Conservation (phyloP, 192 early-diverging fungal genomes). For the Backusella westeae region DNA sequence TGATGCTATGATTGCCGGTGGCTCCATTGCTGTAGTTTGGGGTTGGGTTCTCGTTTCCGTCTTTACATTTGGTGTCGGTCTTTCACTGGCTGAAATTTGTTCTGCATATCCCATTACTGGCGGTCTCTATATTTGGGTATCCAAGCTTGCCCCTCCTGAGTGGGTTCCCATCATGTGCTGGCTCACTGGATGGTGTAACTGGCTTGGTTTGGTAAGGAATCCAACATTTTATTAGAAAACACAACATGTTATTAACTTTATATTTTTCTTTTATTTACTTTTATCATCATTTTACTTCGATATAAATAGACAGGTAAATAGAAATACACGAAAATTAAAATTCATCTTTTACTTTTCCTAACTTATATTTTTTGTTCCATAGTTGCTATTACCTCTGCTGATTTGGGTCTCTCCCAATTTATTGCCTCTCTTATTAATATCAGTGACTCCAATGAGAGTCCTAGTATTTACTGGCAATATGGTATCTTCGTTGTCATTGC, state of each 20-base stretch:
- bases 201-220: conserved; percentile 37
- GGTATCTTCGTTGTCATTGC: conserved; percentile 47
- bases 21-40: conserved; percentile 48
- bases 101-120: conserved; percentile 48
- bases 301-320: conserved; percentile 9
- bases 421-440: conserved; percentile 39
- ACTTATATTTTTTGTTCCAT: background rate
- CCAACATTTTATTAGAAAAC: background rate
- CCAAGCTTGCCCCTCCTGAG: conserved; percentile 35
- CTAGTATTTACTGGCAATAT: conserved; percentile 40
- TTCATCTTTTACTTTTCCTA: background rate
- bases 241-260: background rate
- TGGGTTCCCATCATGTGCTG: conserved; percentile 52
- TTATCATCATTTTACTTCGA: background rate
- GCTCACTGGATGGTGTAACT: conserved; percentile 52
- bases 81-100: conserved; percentile 50
- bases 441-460: conserved; percentile 16
- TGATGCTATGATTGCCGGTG: conserved; percentile 43
- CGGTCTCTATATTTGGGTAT: conserved; percentile 51
- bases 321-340: background rate
- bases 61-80: conserved; percentile 41
- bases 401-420: conserved; percentile 48
- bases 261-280: background rate
- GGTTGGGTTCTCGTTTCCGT: conserved; percentile 44
- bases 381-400: conserved; percentile 48